phyloP scores from a whole-genome alignment of 768 basidiomycete species.

The Trametes cinnabarina region DNA sequence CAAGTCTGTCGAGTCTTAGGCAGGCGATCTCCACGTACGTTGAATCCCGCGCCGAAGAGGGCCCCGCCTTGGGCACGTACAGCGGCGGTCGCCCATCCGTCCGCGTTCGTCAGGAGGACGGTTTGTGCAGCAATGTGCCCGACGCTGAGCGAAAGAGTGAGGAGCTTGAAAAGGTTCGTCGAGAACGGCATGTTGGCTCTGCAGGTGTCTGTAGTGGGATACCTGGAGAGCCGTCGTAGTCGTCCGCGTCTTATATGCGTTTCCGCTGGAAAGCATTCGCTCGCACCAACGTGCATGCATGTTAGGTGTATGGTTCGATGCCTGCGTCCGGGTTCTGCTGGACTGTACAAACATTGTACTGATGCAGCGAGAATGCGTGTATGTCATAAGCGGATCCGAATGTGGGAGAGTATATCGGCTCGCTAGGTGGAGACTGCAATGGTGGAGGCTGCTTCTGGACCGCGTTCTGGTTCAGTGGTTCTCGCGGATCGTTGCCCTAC shows the following conservation, averaged over 20 bases:
- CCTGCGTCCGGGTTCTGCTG: background rate
- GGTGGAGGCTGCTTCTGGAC: background rate
- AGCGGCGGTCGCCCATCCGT: slow-evolving; percentile 46
- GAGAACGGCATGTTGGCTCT: background rate
- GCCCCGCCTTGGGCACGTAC: slow-evolving; percentile 43
- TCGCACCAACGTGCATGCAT: background rate
- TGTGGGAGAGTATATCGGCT: background rate
- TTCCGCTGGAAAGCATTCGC: background rate
- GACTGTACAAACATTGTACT: background rate
- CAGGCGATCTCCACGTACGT: slow-evolving; percentile 28
- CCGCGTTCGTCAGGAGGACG: slow-evolving; percentile 35
- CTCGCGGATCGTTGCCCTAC: no score
- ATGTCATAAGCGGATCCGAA: background rate
- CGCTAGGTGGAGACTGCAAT: background rate
- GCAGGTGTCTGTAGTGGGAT: background rate
- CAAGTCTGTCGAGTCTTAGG: background rate
- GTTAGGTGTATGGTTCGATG: background rate
- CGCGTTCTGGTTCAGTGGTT: no score
- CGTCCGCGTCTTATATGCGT: background rate
- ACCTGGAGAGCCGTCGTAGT: background rate
- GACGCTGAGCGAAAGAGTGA: background rate
- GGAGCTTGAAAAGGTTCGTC: background rate
- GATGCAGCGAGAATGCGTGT: background rate
- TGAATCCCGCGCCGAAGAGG: slow-evolving; percentile 37
- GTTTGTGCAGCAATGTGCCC: slow-evolving; percentile 10